phyloP scores from a whole-genome alignment of 2,329 filamentous ascomycete species.

The Leptosphaerulina australis region DNA sequence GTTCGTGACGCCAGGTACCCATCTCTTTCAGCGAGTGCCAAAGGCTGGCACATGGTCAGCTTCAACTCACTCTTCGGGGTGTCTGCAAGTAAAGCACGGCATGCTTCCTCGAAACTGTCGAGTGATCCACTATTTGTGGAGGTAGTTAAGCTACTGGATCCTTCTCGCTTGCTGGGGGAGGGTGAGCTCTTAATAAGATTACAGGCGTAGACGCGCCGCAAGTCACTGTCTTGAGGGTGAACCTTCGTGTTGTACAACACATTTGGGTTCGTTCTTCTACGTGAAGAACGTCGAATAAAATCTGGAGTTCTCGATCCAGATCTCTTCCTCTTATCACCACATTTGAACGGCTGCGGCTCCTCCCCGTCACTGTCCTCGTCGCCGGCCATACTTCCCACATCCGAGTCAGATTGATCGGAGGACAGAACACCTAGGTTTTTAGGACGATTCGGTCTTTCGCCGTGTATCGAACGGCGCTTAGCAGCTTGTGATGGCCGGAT shows the following conservation, averaged over 20 bases:
- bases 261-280: conserved; percentile 23
- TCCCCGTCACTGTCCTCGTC: conserved; percentile 16
- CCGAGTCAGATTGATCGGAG: conserved; percentile 7
- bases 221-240: conserved; percentile 39
- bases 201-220: conserved; percentile 13
- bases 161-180: conserved; percentile 2
- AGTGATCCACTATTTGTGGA: no score
- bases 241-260: conserved; percentile 34
- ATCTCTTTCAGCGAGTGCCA: not conserved
- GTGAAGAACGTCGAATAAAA: conserved; percentile 33
- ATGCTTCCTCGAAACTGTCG: not conserved
- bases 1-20: not conserved
- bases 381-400: not conserved
- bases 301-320: not conserved
- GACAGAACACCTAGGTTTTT: conserved; percentile 4
- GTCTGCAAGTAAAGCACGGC: not conserved
- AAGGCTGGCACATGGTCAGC: not conserved
- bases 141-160: no score
- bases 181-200: conserved; percentile 10
- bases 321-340: conserved; percentile 20
- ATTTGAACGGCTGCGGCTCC: conserved; percentile 1
- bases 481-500: conserved; percentile 37
- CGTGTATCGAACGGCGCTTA: conserved; percentile 34
- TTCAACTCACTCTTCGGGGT: not conserved
- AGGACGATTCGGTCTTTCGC: conserved; percentile 8